These are phyloP conservation scores for Pachysandra terminalis DNA, from an alignment of 164 flowering plant genomes.

Conservation along the genomic window DNA sequence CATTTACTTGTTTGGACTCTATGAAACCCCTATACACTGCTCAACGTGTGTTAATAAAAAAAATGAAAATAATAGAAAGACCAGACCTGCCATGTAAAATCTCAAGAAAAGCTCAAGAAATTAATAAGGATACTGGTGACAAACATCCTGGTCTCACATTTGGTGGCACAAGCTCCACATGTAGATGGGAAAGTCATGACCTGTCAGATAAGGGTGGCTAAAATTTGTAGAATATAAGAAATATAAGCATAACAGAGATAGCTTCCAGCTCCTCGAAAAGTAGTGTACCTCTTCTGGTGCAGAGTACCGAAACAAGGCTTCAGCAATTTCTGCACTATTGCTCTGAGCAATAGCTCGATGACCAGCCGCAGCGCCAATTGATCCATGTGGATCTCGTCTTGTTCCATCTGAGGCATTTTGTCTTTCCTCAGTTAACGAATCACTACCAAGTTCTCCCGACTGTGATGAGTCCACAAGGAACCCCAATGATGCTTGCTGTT, in stretches of 20 bases:
- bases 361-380: constrained; percentile 74
- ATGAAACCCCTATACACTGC: too few relatives aligned
- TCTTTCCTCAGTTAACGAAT: constrained; percentile 22
- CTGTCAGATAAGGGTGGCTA: constrained; percentile 32
- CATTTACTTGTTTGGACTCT: too few relatives aligned
- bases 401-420: constrained; percentile 16
- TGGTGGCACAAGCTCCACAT: constrained; percentile 76
- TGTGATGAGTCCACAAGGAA: constrained; percentile 56
- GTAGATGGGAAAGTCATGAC: constrained; percentile 97
- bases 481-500: constrained; percentile 76
- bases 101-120: too few relatives aligned
- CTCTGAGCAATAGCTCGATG: constrained; percentile 84
- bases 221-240: background rate
- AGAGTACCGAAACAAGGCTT: constrained; percentile 71
- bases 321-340: constrained; percentile 71
- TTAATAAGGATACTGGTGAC: constrained; percentile 79
- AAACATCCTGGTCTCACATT: constrained; percentile 87
- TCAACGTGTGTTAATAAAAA: too few relatives aligned
- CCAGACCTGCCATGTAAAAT: too few relatives aligned
- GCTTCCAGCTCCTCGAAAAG: background rate
- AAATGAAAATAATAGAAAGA: too few relatives aligned
- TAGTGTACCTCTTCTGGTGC: constrained; percentile 95
- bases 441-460: constrained; percentile 24
- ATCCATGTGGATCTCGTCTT: constrained; percentile 56
- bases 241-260: background rate